Evolutionary conservation across 768 basidiomycete species (phyloP).

Genomic region (Psilocybe cyanescens): DNA sequence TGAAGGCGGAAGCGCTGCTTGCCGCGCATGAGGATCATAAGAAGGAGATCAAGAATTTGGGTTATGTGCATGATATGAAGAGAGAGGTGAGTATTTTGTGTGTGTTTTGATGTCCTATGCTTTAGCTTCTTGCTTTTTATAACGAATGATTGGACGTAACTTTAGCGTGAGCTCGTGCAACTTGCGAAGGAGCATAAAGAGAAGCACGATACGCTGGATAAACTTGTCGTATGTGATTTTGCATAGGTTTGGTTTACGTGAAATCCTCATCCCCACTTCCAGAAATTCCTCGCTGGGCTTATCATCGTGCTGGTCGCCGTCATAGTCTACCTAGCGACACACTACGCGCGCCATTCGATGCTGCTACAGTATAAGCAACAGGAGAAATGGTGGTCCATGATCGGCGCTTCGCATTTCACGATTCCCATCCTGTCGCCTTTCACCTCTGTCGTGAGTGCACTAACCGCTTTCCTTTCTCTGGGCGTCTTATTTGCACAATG

Average conservation of each 20-base stretch:
- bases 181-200: conserved; percentile 46
- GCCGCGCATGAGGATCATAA: conserved; percentile 51
- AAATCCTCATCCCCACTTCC: neutral
- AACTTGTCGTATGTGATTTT: conserved; percentile 43
- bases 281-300: conserved; percentile 37
- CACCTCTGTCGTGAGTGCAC: conserved; percentile 65
- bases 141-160: neutral
- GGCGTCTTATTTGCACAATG: no score
- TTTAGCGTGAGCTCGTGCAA: conserved; percentile 46
- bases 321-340: conserved; percentile 37
- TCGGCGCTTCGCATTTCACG: conserved; percentile 65
- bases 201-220: conserved; percentile 54
- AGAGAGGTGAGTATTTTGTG: conserved; percentile 42
- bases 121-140: no score
- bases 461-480: neutral
- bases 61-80: conserved; percentile 46
- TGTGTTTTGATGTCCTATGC: neutral
- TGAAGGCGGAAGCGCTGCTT: conserved; percentile 67
- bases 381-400: conserved; percentile 31
- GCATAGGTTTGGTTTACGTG: no score
- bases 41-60: conserved; percentile 47
- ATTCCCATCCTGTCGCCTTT: conserved; percentile 82
- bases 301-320: conserved; percentile 38
- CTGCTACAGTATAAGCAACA: conserved; percentile 19
- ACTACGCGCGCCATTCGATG: conserved; percentile 30